Conservation (phyloP, 2,329 filamentous ascomycete species). For the Chrysoporthe deuterocubensis region DNA sequence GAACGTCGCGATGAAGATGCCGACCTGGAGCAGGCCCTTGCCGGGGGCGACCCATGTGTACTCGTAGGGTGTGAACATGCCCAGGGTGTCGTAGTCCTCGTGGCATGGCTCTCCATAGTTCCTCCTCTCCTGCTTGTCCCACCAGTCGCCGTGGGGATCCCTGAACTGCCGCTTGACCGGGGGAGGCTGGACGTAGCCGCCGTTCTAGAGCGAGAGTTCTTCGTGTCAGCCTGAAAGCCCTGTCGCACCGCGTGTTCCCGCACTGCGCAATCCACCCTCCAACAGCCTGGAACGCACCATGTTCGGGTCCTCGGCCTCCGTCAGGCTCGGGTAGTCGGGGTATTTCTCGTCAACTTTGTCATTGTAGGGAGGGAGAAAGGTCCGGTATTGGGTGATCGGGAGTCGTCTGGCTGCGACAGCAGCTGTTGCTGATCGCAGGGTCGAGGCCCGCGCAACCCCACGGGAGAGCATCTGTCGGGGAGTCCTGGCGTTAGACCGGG, state of each 20-base stretch:
- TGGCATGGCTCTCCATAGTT: conserved; percentile 97
- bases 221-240: not conserved
- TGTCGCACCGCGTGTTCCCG: not conserved
- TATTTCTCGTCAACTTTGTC: conserved; percentile 58
- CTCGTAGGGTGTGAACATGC: conserved; percentile 85
- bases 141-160: conserved; percentile 92
- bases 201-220: conserved; percentile 63
- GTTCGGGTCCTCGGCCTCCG: conserved; percentile 65
- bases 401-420: conserved; percentile 53
- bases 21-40: conserved; percentile 71
- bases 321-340: conserved; percentile 49
- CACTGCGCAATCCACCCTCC: not conserved
- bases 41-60: conserved; percentile 81
- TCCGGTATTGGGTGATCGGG: conserved; percentile 60
- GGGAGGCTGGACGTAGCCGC: conserved; percentile 80
- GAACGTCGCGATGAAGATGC: conserved; percentile 66
- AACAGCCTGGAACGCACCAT: conserved; percentile 19
- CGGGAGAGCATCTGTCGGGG: conserved; percentile 61
- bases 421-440: conserved; percentile 48
- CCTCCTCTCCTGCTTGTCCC: conserved; percentile 95
- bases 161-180: conserved; percentile 86
- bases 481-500: conserved; percentile 5
- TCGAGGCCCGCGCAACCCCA: conserved; percentile 59
- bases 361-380: conserved; percentile 57
- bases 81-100: conserved; percentile 93